Conservation (phyloP, 2,329 filamentous ascomycete genomes). For the Fusarium tricinctum region DNA sequence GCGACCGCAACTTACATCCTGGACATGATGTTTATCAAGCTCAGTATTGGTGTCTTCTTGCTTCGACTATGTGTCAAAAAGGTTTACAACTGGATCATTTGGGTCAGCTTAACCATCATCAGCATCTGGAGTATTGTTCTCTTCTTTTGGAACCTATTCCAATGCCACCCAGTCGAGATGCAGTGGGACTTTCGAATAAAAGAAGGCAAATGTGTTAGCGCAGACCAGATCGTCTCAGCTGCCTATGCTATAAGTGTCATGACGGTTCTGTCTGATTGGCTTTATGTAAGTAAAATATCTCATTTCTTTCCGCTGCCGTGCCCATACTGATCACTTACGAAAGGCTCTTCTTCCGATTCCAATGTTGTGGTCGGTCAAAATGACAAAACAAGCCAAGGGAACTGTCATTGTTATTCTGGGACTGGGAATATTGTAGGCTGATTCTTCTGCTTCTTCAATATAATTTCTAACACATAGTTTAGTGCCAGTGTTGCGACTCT, state of each 20-base stretch:
- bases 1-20: constrained; percentile 65
- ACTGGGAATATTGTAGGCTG: constrained; percentile 63
- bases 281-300: constrained; percentile 58
- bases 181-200: constrained; percentile 68
- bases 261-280: constrained; percentile 67
- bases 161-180: constrained; percentile 64
- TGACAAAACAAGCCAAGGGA: constrained; percentile 65
- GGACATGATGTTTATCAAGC: constrained; percentile 70
- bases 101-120: constrained; percentile 61
- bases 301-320: background rate
- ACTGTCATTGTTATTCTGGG: constrained; percentile 65
- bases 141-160: constrained; percentile 67
- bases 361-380: constrained; percentile 68
- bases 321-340: constrained; percentile 19
- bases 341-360: constrained; percentile 66
- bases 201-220: constrained; percentile 59
- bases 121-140: constrained; percentile 62
- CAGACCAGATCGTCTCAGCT: constrained; percentile 61
- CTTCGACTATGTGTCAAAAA: constrained; percentile 62
- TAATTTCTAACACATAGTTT: constrained; percentile 23
- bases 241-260: constrained; percentile 67
- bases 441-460: background rate
- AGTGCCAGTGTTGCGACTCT: constrained; percentile 69
- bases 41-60: constrained; percentile 68
- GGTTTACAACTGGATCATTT: constrained; percentile 64